Evolutionary conservation across 768 basidiomycete species (phyloP).

Genomic region (Fibroporia radiculosa): DNA sequence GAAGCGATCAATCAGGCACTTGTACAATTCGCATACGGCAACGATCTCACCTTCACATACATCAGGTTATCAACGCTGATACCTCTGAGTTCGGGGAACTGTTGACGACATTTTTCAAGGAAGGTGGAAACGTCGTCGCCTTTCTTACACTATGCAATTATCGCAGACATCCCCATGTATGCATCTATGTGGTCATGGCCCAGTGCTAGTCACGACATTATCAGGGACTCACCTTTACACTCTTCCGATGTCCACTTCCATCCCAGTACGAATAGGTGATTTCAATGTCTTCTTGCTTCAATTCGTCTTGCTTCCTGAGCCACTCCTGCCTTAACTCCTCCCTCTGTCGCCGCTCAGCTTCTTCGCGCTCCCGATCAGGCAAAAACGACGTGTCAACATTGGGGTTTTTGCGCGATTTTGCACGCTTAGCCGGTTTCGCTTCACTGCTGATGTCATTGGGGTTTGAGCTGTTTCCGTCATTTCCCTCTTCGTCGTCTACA

Average conservation of each 20-base stretch:
- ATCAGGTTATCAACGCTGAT: slow-evolving; percentile 94
- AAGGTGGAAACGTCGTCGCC: slow-evolving; percentile 84
- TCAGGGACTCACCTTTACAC: slow-evolving; percentile 60
- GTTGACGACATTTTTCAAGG: slow-evolving; percentile 86
- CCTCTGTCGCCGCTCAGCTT: slow-evolving; percentile 79
- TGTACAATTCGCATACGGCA: not conserved
- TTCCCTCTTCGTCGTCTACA: slow-evolving; percentile 74
- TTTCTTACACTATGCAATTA: slow-evolving; percentile 77
- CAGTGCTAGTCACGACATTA: not conserved
- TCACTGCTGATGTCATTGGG: slow-evolving; percentile 29
- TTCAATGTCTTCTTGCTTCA: slow-evolving; percentile 74
- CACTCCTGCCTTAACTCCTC: slow-evolving; percentile 88
- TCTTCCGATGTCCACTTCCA: slow-evolving; percentile 93
- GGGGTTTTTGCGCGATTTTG: slow-evolving; percentile 90
- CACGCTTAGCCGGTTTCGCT: slow-evolving; percentile 53
- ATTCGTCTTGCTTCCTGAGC: slow-evolving; percentile 63
- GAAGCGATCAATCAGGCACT: slow-evolving; percentile 7
- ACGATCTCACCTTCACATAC: slow-evolving; percentile 80
- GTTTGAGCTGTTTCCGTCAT: slow-evolving; percentile 34
- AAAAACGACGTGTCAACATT: slow-evolving; percentile 96
- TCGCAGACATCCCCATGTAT: slow-evolving; percentile 9
- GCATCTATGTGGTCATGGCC: slow-evolving; percentile 18
- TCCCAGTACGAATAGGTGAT: slow-evolving; percentile 98
- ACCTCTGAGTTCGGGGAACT: slow-evolving; percentile 87
- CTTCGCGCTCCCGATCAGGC: slow-evolving; percentile 96